A percentile compares a stretch with the other conserved stretches of the same genome.
These are phyloP conservation scores for Zopfochytrium polystomum DNA, from an alignment of 371 early-diverging fungal species.

Conservation along the genomic window DNA sequence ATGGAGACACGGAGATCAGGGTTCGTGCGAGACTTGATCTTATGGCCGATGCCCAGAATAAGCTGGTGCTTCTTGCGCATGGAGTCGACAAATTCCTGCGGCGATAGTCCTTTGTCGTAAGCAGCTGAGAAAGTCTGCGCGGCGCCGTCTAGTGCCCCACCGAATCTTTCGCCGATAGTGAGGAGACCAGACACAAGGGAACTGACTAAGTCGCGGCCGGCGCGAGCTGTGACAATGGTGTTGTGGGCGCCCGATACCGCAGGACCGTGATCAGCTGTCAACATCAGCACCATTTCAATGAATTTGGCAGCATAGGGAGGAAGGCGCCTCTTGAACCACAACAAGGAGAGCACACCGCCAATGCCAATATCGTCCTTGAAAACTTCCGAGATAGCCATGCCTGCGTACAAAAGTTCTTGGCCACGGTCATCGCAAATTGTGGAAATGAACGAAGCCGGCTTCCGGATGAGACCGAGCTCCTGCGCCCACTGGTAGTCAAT, in stretches of 20 bases:
- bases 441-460: constrained; percentile 96
- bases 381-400: constrained; percentile 96
- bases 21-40: constrained; percentile 97
- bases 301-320: constrained; percentile 94
- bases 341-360: constrained; percentile 91
- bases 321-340: constrained; percentile 97
- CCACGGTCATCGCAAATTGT: constrained; percentile 98
- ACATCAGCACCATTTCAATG: constrained; percentile 98
- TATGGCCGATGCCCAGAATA: constrained; percentile 97
- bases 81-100: constrained; percentile 85
- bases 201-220: constrained; percentile 95
- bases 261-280: constrained; percentile 98
- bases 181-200: constrained; percentile 91
- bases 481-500: constrained; percentile 98
- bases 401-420: constrained; percentile 96
- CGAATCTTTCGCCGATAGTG: constrained; percentile 94
- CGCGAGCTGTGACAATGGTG: constrained; percentile 97
- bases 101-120: constrained; percentile 84
- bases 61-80: constrained; percentile 91
- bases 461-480: constrained; percentile 96
- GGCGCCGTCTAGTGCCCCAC: constrained; percentile 96
- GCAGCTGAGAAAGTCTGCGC: constrained; percentile 85
- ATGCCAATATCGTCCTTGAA: constrained; percentile 97
- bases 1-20: constrained; percentile 95
- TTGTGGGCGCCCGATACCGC: constrained; percentile 93